phyloP scores from a whole-genome alignment of 108 stramenopile species.

The Skeletonema tropicum region DNA sequence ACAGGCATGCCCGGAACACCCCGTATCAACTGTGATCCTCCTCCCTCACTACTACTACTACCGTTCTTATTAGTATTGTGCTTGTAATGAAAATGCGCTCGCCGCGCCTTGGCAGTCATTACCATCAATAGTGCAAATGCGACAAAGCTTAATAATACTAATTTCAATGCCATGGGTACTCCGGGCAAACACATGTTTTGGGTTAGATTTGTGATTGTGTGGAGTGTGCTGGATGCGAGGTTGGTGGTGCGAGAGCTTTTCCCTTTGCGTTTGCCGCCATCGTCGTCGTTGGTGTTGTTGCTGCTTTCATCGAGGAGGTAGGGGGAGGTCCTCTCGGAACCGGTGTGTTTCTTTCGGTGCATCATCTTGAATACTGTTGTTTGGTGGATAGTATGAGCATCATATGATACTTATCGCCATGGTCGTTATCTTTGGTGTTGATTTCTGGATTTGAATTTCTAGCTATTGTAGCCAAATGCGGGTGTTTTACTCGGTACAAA shows the following conservation, averaged over 20 bases:
- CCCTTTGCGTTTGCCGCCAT: constrained; percentile 32
- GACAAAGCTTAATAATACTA: constrained; percentile 30
- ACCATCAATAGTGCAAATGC: constrained; percentile 42
- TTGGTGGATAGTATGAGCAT: too few species aligned
- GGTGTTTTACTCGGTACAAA: too few species aligned
- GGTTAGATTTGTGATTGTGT: background rate
- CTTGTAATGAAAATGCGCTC: constrained; percentile 14
- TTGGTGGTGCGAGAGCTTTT: background rate
- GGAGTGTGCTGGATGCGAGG: background rate
- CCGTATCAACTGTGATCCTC: constrained; percentile 1
- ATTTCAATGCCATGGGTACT: constrained; percentile 28
- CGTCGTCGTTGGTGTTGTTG: constrained; percentile 6
- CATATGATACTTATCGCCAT: too few species aligned
- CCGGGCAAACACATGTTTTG: constrained; percentile 31
- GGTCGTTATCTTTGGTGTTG: too few species aligned
- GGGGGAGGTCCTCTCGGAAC: background rate
- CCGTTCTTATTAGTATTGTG: background rate
- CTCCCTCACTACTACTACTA: background rate
- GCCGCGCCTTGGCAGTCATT: constrained; percentile 33
- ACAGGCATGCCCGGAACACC: constrained; percentile 34
- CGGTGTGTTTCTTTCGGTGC: constrained; percentile 40
- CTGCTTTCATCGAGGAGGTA: background rate
- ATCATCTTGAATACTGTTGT: constrained; percentile 21
- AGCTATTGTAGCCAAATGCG: too few species aligned
- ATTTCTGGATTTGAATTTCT: too few species aligned